phyloP scores from a whole-genome alignment of 345 rosid species.

The Eucalyptus polybractea region DNA sequence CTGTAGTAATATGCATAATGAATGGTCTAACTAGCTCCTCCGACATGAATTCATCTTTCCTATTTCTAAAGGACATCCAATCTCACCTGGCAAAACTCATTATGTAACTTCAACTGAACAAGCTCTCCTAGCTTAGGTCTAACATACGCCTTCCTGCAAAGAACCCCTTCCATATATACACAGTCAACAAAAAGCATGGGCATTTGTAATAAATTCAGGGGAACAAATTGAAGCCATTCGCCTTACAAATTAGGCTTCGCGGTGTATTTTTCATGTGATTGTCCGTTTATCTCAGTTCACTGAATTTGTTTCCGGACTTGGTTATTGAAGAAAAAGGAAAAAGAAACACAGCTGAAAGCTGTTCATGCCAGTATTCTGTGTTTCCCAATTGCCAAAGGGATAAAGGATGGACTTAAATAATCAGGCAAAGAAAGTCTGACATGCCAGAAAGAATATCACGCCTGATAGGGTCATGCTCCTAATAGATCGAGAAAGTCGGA shows the following conservation, averaged over 20 bases:
- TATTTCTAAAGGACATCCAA: neutral
- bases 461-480: conserved; percentile 6
- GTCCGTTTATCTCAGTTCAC: neutral
- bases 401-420: neutral
- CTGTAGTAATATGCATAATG: neutral
- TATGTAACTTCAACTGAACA: neutral
- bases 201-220: neutral
- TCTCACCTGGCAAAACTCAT: neutral
- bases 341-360: neutral
- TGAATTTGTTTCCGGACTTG: neutral
- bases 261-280: neutral
- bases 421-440: neutral
- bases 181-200: no score
- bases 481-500: conserved; percentile 43
- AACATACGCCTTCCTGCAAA: no score
- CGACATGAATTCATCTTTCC: neutral
- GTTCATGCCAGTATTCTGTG: neutral
- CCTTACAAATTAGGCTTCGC: neutral
- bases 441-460: neutral
- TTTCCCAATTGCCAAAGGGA: neutral
- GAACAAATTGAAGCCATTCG: neutral
- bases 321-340: neutral
- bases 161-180: no score
- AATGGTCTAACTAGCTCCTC: neutral
- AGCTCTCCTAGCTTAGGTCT: neutral